Percentiles rank a stretch among this genome's conserved stretches.
phyloP scores from a whole-genome alignment of 2,329 filamentous ascomycete species.

The Arachnopeziza araneosa region DNA sequence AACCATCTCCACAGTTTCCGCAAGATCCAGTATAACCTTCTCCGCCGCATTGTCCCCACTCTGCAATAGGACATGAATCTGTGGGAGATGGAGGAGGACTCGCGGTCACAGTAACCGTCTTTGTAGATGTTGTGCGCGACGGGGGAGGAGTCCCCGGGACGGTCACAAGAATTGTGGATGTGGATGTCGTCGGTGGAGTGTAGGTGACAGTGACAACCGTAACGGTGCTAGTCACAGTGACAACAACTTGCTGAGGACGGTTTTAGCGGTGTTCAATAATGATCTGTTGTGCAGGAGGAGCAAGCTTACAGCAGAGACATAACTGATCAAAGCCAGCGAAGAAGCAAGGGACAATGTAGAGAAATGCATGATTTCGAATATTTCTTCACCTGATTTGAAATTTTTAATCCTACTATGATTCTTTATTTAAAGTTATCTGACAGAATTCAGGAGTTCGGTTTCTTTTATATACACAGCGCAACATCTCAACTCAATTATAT shows the following conservation, averaged over 20 bases:
- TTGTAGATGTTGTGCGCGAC: background rate
- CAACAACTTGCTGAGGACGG: background rate
- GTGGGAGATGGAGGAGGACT: background rate
- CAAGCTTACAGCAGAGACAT: background rate
- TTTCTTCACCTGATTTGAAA: background rate
- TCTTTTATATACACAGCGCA: background rate
- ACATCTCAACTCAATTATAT: background rate
- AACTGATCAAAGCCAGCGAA: background rate
- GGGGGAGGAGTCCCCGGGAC: background rate
- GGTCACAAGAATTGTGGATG: background rate
- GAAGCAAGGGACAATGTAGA: background rate
- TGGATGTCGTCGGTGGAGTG: background rate
- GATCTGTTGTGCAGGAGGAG: background rate
- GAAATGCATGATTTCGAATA: background rate
- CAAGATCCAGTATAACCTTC: background rate
- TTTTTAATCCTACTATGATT: background rate
- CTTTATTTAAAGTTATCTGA: background rate
- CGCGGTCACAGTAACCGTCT: background rate
- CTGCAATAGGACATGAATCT: background rate
- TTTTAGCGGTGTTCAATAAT: no score
- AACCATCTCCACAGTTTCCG: background rate
- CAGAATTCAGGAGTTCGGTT: background rate
- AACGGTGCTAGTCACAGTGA: background rate
- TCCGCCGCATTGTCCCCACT: background rate
- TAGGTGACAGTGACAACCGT: background rate